These are phyloP conservation scores for Ogataea nitratoaversa DNA, from an alignment of 805 yeast genomes.

Conservation along the genomic window DNA sequence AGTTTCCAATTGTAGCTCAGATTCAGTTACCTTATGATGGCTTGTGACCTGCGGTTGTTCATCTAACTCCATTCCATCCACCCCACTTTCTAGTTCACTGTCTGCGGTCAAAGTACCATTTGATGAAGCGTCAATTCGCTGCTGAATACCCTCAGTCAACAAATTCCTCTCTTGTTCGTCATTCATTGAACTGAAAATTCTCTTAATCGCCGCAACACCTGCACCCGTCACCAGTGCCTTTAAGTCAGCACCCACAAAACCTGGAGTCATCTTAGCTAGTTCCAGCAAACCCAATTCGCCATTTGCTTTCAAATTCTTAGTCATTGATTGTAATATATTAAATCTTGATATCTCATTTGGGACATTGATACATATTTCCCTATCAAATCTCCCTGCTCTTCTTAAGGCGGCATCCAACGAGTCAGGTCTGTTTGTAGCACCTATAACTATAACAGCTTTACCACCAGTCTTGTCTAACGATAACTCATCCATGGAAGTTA, in stretches of 20 bases:
- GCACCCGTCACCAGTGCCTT: constrained; percentile 94
- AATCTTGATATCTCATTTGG: constrained; percentile 83
- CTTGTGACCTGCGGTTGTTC: constrained; percentile 1
- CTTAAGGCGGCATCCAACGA: constrained; percentile 90
- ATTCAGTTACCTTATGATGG: background rate
- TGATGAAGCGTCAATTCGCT: constrained; percentile 3
- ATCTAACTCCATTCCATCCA: constrained; percentile 25
- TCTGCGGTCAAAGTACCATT: background rate
- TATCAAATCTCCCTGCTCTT: constrained; percentile 94
- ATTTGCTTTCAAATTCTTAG: constrained; percentile 57
- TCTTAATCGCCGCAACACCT: constrained; percentile 87
- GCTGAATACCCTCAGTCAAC: constrained; percentile 14
- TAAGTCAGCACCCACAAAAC: constrained; percentile 96
- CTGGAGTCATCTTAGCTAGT: constrained; percentile 91
- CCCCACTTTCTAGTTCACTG: constrained; percentile 5
- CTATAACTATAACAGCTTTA: constrained; percentile 88
- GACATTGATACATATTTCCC: constrained; percentile 92
- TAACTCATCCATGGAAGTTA: constrained; percentile 92
- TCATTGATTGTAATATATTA: constrained; percentile 72
- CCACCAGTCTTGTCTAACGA: constrained; percentile 86
- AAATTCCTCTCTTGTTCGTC: constrained; percentile 33
- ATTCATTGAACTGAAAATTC: constrained; percentile 68
- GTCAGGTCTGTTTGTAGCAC: constrained; percentile 97
- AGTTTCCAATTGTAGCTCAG: constrained; percentile 1
- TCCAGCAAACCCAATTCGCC: constrained; percentile 66